Conservation (phyloP, 148 eudicot genomes). For the Vaccinium darrowii region DNA sequence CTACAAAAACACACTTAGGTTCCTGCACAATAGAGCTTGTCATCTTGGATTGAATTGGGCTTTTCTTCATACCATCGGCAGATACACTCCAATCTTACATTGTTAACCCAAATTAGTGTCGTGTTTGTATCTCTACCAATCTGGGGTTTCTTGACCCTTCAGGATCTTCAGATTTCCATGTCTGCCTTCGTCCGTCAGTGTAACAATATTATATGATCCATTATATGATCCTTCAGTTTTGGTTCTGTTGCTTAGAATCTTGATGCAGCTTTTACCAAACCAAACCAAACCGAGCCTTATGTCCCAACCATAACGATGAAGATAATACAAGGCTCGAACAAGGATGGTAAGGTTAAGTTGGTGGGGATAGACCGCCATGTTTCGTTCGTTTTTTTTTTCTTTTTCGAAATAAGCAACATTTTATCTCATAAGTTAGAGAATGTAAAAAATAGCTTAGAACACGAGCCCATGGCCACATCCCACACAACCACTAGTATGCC, state of each 20-base stretch:
- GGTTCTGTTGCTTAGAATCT: not conserved
- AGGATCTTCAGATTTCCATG: slow-evolving; percentile 49
- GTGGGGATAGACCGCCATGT: not conserved
- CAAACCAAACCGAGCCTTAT: too few relatives aligned
- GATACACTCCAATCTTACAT: not conserved
- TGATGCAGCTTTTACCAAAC: not conserved
- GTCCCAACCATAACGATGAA: not conserved
- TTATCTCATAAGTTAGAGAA: not conserved
- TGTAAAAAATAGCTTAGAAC: not conserved
- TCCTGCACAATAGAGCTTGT: slow-evolving; percentile 30
- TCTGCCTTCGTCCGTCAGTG: slow-evolving; percentile 38
- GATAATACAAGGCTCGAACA: not conserved
- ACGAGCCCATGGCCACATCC: not conserved
- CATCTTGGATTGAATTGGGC: slow-evolving; percentile 32
- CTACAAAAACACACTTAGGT: slow-evolving; percentile 7
- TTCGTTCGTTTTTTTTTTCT: not conserved
- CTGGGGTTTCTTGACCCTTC: slow-evolving; percentile 31
- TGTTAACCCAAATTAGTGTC: slow-evolving; percentile 26
- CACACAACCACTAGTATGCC: not conserved
- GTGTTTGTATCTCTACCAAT: slow-evolving; percentile 36
- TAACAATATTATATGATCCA: not conserved
- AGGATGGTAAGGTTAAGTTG: not conserved
- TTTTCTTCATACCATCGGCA: slow-evolving; percentile 32
- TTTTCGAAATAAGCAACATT: not conserved
- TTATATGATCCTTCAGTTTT: not conserved